Evolutionary conservation across 2,329 filamentous ascomycete genomes (phyloP).

Genomic region (Pseudodiploospora longispora): DNA sequence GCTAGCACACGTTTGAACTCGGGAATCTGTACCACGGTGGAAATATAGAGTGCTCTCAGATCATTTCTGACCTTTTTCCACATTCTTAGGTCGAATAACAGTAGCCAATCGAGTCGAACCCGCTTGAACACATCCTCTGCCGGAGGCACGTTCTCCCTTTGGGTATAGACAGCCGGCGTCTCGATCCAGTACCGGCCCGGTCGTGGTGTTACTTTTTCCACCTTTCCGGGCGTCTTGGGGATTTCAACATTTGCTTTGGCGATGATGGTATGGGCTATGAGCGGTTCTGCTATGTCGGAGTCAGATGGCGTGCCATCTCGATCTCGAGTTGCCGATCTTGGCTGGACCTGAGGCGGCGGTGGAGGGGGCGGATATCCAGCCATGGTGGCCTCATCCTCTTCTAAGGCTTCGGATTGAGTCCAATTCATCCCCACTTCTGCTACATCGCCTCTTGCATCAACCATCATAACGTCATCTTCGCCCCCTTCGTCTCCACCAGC

Average conservation of each 20-base stretch:
- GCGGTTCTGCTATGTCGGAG: slow-evolving; percentile 58
- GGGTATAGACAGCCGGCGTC: slow-evolving; percentile 62
- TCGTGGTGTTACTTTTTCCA: slow-evolving; percentile 41
- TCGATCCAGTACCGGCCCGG: slow-evolving; percentile 81
- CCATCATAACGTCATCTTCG: slow-evolving; percentile 51
- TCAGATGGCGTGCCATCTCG: slow-evolving; percentile 62
- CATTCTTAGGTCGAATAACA: slow-evolving; percentile 87
- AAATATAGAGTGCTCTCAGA: slow-evolving; percentile 88
- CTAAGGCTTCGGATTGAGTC: slow-evolving; percentile 54
- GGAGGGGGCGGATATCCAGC: slow-evolving; percentile 62
- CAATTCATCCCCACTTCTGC: slow-evolving; percentile 42
- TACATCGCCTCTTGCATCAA: slow-evolving; percentile 40
- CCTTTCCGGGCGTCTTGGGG: slow-evolving; percentile 69
- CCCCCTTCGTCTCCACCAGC: slow-evolving; percentile 38
- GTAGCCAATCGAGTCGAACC: slow-evolving; percentile 86
- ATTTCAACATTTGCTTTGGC: slow-evolving; percentile 62
- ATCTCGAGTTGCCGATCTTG: slow-evolving; percentile 34
- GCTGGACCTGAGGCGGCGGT: slow-evolving; percentile 51
- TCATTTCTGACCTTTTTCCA: slow-evolving; percentile 95
- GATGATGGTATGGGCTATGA: slow-evolving; percentile 54
- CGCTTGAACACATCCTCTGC: slow-evolving; percentile 86
- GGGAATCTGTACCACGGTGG: slow-evolving; percentile 89
- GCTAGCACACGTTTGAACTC: slow-evolving; percentile 93
- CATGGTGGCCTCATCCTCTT: slow-evolving; percentile 69
- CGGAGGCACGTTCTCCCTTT: slow-evolving; percentile 53